Percentiles rank a stretch among this genome's conserved stretches.
These are phyloP conservation scores for Fusarium chlamydosporum DNA, from an alignment of 2,329 filamentous ascomycete species.

Conservation along the genomic window DNA sequence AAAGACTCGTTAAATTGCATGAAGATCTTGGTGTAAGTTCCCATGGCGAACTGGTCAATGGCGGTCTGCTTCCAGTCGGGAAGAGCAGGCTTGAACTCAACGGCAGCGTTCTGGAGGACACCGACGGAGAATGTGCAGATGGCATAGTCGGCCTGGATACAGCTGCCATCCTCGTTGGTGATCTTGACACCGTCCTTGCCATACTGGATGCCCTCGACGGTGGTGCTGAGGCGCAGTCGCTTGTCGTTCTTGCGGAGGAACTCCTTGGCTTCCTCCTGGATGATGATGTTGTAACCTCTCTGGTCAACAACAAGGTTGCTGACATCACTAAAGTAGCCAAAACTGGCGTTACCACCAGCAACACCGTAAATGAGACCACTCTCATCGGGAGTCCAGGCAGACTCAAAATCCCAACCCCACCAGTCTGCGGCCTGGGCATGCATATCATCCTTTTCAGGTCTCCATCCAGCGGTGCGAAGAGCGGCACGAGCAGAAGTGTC, in stretches of 20 bases:
- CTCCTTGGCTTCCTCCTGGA: conserved; percentile 68
- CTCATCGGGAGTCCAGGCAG: conserved; percentile 68
- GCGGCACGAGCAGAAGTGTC: conserved; percentile 73
- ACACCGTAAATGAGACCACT: conserved; percentile 69
- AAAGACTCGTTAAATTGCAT: conserved; percentile 77
- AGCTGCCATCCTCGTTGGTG: conserved; percentile 65
- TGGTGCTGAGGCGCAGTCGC: conserved; percentile 70
- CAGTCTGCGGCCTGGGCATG: conserved; percentile 70
- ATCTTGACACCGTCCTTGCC: conserved; percentile 66
- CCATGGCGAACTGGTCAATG: conserved; percentile 76
- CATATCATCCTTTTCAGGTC: conserved; percentile 65
- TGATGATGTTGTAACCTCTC: conserved; percentile 71
- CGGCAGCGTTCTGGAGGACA: conserved; percentile 73
- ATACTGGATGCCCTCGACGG: conserved; percentile 69
- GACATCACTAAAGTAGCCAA: conserved; percentile 71
- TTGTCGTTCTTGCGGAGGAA: conserved; percentile 70
- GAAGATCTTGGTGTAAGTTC: conserved; percentile 81
- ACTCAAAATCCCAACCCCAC: conserved; percentile 71
- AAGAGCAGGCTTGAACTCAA: conserved; percentile 70
- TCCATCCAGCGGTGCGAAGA: conserved; percentile 73
- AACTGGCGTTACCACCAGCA: conserved; percentile 71
- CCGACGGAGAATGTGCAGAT: conserved; percentile 78
- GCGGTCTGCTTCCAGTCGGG: conserved; percentile 75
- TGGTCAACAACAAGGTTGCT: conserved; percentile 74
- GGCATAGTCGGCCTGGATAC: conserved; percentile 72